Evolutionary conservation across 2,329 filamentous ascomycete species (phyloP).

Genomic region (Fusarium sarcochroum): DNA sequence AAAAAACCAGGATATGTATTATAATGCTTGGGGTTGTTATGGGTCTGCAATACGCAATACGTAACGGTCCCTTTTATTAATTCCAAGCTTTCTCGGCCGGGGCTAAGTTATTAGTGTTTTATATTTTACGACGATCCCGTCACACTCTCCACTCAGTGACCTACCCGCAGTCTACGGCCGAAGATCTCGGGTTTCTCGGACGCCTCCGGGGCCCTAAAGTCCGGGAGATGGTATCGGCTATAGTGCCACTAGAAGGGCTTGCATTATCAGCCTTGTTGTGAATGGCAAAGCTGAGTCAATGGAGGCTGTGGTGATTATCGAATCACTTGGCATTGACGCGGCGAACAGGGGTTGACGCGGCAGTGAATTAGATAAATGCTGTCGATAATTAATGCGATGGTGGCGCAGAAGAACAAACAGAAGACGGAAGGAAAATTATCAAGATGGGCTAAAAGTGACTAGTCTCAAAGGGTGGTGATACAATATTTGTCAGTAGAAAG

Average conservation of each 20-base stretch:
- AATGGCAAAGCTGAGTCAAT: neutral
- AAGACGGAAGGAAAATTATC: neutral
- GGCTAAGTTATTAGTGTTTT: constrained; percentile 5
- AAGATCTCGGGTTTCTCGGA: constrained; percentile 23
- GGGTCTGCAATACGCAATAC: constrained; percentile 27
- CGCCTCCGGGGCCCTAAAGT: constrained; percentile 6
- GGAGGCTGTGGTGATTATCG: constrained; percentile 12
- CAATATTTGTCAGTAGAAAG: neutral
- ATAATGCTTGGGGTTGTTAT: constrained; percentile 25
- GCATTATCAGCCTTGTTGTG: constrained; percentile 13
- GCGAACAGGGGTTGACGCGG: constrained; percentile 27
- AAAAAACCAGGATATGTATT: too few species aligned
- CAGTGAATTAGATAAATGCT: constrained; percentile 3
- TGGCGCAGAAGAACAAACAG: constrained; percentile 6
- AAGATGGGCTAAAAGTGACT: neutral
- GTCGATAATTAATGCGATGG: neutral
- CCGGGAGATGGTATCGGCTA: constrained; percentile 8
- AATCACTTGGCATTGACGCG: constrained; percentile 21
- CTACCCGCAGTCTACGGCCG: neutral
- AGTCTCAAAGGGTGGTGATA: neutral
- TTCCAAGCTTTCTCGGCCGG: constrained; percentile 39
- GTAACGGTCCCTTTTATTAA: constrained; percentile 10
- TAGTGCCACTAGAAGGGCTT: neutral
- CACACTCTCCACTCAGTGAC: neutral
- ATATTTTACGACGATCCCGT: too few species aligned